Percentiles rank a stretch among this genome's conserved stretches.
phyloP scores from a whole-genome alignment of 2,329 filamentous ascomycete species.

The Colletotrichum coccodes region DNA sequence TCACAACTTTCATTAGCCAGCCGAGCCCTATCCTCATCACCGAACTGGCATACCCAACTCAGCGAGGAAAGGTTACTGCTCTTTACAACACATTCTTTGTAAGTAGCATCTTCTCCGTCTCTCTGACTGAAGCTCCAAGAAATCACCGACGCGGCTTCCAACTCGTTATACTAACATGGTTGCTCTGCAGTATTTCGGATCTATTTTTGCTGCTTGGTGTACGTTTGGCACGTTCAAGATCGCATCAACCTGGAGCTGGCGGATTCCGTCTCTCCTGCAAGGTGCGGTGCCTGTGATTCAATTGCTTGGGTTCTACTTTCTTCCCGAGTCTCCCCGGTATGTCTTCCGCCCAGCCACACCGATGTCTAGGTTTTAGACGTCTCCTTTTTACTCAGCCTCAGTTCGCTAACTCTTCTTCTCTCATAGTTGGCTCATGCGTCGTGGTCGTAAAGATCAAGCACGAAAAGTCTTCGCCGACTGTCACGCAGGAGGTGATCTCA shows the following conservation, averaged over 20 bases:
- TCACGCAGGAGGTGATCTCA: conserved; percentile 60
- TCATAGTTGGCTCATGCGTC: conserved; percentile 65
- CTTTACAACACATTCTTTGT: conserved; percentile 56
- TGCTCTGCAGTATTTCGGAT: conserved; percentile 46
- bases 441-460: conserved; percentile 62
- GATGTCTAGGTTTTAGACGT: too few species aligned
- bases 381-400: neutral
- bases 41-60: conserved; percentile 46
- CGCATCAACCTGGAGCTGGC: conserved; percentile 40
- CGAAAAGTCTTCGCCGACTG: conserved; percentile 63
- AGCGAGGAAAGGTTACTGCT: conserved; percentile 43
- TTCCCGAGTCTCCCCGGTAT: conserved; percentile 66
- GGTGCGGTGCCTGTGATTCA: conserved; percentile 52
- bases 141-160: neutral
- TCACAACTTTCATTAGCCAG: conserved; percentile 40
- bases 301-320: conserved; percentile 11
- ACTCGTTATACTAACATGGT: neutral
- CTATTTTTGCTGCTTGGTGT: conserved; percentile 41
- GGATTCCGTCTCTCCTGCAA: conserved; percentile 40
- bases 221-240: conserved; percentile 46
- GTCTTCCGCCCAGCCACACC: neutral
- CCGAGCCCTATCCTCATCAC: conserved; percentile 46
- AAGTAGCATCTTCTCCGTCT: neutral
- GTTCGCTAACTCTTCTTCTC: neutral
- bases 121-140: neutral